Conservation (phyloP, 2,329 filamentous ascomycete genomes). For the Byssochlamys sp. region DNA sequence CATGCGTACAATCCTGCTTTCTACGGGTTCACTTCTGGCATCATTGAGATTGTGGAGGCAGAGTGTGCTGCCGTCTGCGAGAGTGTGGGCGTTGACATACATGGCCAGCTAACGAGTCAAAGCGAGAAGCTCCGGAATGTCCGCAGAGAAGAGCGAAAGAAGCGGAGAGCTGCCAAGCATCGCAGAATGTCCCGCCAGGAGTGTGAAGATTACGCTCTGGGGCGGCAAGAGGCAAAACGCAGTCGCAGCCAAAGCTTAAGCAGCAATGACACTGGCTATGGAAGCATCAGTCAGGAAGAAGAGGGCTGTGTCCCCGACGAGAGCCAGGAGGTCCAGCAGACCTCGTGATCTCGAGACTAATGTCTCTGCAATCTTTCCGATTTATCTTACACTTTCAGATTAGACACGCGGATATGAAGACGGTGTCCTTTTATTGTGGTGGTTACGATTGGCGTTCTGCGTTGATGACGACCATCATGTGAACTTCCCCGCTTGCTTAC, state of each 20-base stretch:
- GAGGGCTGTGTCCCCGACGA: neutral
- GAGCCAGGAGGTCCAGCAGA: neutral
- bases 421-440: neutral
- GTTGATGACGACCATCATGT: neutral
- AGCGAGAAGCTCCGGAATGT: constrained; percentile 14
- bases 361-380: neutral
- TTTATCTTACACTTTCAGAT: neutral
- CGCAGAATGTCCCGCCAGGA: constrained; percentile 10
- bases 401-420: neutral
- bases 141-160: constrained; percentile 8
- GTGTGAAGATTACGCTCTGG: neutral
- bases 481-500: neutral
- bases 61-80: constrained; percentile 29
- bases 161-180: constrained; percentile 14
- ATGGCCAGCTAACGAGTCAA: constrained; percentile 13
- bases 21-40: constrained; percentile 29
- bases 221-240: constrained; percentile 4
- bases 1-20: constrained; percentile 36
- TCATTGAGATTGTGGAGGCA: constrained; percentile 29
- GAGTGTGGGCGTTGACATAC: constrained; percentile 25
- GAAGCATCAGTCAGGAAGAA: constrained; percentile 19
- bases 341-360: neutral
- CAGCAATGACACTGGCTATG: constrained; percentile 34
- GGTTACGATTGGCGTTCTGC: neutral
- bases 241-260: constrained; percentile 19